Evolutionary conservation across 352 stramenopile genomes (phyloP).

Genomic region (Phytophthora citricola): DNA sequence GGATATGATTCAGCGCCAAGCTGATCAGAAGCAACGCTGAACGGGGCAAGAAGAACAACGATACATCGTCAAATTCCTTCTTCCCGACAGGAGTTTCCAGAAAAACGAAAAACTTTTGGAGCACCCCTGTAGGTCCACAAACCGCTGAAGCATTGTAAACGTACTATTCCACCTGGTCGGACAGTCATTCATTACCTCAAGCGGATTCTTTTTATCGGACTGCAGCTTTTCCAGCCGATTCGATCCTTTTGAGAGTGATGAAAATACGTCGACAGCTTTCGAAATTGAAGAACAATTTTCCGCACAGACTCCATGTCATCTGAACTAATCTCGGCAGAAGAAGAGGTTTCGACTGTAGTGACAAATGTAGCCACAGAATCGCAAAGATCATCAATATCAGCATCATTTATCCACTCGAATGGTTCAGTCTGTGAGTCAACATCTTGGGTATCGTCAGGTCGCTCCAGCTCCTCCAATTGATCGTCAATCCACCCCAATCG

Average conservation of each 20-base stretch:
- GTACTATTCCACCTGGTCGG: slow-evolving; percentile 8
- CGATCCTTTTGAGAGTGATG: too few species aligned
- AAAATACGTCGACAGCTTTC: not conserved
- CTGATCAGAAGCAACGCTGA: not conserved
- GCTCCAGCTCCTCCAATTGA: not conserved
- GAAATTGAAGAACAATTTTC: not conserved
- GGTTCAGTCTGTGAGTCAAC: not conserved
- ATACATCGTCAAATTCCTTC: not conserved
- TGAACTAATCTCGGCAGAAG: not conserved
- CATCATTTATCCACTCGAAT: not conserved
- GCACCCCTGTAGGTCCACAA: not conserved
- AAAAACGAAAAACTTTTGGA: slow-evolving; percentile 7
- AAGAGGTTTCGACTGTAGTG: not conserved
- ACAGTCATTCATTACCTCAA: not conserved
- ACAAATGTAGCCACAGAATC: not conserved
- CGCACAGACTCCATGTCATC: not conserved
- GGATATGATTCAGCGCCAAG: slow-evolving; percentile 3
- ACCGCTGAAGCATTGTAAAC: slow-evolving; percentile 7
- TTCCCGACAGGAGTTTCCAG: not conserved
- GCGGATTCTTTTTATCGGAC: not conserved
- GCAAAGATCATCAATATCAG: not conserved
- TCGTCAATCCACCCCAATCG: not conserved
- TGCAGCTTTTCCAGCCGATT: slow-evolving; percentile 9
- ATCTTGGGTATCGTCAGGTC: not conserved
- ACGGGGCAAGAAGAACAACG: not conserved